These are phyloP conservation scores for Suillus discolor DNA, from an alignment of 768 basidiomycete species.

Conservation along the genomic window DNA sequence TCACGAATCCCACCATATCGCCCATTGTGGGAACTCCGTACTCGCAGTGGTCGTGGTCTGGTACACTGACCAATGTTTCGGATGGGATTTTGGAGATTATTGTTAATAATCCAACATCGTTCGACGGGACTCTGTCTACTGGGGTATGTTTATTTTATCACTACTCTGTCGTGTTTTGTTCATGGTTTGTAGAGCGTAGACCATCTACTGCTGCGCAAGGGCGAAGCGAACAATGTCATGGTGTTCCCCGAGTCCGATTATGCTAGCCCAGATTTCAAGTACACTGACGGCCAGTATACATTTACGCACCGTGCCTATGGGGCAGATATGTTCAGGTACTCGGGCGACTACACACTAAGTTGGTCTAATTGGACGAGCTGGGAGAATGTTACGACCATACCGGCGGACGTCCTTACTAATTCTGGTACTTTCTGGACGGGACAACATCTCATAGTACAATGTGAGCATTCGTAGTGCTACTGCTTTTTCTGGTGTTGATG, in stretches of 20 bases:
- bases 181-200: slow-evolving; percentile 57
- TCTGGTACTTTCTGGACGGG: slow-evolving; percentile 71
- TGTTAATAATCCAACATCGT: slow-evolving; percentile 56
- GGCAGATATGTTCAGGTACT: slow-evolving; percentile 86
- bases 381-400: slow-evolving; percentile 72
- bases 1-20: slow-evolving; percentile 51
- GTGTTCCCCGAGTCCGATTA: slow-evolving; percentile 88
- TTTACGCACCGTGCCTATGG: slow-evolving; percentile 85
- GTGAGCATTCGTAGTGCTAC: slow-evolving; percentile 42
- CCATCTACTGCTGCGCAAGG: slow-evolving; percentile 82
- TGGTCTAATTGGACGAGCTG: slow-evolving; percentile 84
- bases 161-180: slow-evolving; percentile 6
- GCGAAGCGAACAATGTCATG: slow-evolving; percentile 71
- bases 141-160: slow-evolving; percentile 41
- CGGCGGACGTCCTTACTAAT: slow-evolving; percentile 53
- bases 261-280: slow-evolving; percentile 58
- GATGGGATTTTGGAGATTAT: slow-evolving; percentile 83
- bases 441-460: slow-evolving; percentile 87
- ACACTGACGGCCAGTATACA: slow-evolving; percentile 63
- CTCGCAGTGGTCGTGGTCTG: slow-evolving; percentile 75
- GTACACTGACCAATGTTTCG: slow-evolving; percentile 70
- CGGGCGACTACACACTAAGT: slow-evolving; percentile 75
- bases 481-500: background rate
- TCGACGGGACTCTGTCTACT: slow-evolving; percentile 46
- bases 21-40: slow-evolving; percentile 54